Evolutionary conservation across 225 moss, liverwort and hornwort species (phyloP).

Genomic region (Marchantia polymorpha): DNA sequence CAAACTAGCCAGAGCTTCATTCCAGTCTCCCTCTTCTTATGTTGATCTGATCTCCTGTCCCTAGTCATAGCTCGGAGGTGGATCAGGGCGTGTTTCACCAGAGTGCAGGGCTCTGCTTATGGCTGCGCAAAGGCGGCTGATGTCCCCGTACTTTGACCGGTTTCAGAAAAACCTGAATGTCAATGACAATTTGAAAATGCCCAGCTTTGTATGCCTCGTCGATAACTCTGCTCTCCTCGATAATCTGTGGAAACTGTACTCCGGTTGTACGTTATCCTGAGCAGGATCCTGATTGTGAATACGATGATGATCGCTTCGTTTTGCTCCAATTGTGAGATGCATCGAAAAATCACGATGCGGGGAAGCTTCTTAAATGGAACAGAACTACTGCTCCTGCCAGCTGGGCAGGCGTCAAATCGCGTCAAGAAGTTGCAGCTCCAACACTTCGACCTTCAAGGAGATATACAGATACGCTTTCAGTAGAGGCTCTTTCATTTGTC

Average conservation of each 20-base stretch:
- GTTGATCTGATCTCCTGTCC: too few relatives aligned
- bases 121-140: too few relatives aligned
- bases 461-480: slow-evolving; percentile 27
- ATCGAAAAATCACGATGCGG: slow-evolving; percentile 8
- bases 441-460: slow-evolving; percentile 8
- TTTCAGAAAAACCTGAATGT: too few relatives aligned
- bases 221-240: slow-evolving; percentile 2
- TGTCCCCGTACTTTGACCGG: too few relatives aligned
- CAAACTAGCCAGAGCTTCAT: too few relatives aligned
- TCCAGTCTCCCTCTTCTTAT: too few relatives aligned
- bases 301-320: slow-evolving; percentile 26
- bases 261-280: too few relatives aligned
- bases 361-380: slow-evolving; percentile 18
- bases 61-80: too few relatives aligned
- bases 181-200: too few relatives aligned
- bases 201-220: background rate
- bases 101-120: too few relatives aligned
- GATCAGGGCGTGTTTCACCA: too few relatives aligned
- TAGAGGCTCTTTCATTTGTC: slow-evolving; percentile 21
- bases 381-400: background rate
- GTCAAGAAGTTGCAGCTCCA: slow-evolving; percentile 32
- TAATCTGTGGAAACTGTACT: slow-evolving; percentile 2
- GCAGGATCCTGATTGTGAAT: background rate
- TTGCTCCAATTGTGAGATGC: slow-evolving; percentile 20
- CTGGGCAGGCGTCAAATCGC: slow-evolving; percentile 34